Evolutionary conservation across 257 asterid genomes (phyloP).

Genomic region (Leonotis leonurus): DNA sequence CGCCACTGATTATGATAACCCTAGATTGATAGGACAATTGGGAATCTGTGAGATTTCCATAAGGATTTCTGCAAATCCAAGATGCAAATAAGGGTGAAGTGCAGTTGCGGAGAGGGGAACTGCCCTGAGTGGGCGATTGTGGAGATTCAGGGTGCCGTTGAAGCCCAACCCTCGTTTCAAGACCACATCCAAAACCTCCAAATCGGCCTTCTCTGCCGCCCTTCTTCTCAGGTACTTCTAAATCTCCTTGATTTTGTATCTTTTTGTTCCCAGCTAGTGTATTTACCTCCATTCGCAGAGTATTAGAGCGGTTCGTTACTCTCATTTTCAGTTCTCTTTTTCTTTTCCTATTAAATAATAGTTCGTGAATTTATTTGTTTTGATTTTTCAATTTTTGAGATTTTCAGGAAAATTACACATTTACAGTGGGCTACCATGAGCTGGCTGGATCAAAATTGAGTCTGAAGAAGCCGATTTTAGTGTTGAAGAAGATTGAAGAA

Average conservation of each 20-base stretch:
- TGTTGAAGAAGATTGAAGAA: slow-evolving; percentile 65
- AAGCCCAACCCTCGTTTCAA: slow-evolving; percentile 60
- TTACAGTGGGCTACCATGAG: slow-evolving; percentile 89
- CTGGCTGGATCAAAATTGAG: slow-evolving; percentile 65
- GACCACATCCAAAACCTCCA: slow-evolving; percentile 60
- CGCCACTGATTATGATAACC: no score
- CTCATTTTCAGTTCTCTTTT: no score
- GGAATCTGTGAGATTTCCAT: no score
- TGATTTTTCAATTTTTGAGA: not conserved
- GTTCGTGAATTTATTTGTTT: not conserved
- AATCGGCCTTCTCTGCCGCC: slow-evolving; percentile 86
- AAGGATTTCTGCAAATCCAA: no score
- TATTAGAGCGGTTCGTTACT: no score
- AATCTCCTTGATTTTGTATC: not conserved
- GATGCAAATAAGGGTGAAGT: slow-evolving; percentile 77
- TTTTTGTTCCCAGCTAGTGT: not conserved
- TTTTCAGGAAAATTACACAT: slow-evolving; percentile 69
- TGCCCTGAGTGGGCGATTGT: slow-evolving; percentile 92
- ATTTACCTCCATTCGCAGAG: not conserved
- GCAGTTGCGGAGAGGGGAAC: slow-evolving; percentile 75
- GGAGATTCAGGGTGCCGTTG: slow-evolving; percentile 85
- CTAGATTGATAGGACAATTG: no score
- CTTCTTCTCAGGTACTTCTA: slow-evolving; percentile 58
- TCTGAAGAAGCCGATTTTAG: slow-evolving; percentile 80
- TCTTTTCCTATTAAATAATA: not conserved